phyloP scores from a whole-genome alignment of 2,329 filamentous ascomycete species.

The Lecanoromycetidae sp. region DNA sequence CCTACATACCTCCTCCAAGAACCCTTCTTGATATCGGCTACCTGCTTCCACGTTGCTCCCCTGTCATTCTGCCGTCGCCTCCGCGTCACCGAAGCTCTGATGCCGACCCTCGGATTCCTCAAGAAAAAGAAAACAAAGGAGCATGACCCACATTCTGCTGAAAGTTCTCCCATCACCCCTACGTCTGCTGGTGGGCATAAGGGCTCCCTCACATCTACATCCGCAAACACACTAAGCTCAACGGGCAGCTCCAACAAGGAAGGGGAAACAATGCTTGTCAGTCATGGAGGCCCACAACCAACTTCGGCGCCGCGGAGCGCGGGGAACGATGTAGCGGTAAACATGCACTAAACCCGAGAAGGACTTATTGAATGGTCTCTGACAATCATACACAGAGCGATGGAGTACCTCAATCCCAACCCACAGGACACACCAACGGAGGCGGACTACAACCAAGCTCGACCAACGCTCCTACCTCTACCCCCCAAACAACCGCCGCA shows the following conservation, averaged over 20 bases:
- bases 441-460: slow-evolving; percentile 8
- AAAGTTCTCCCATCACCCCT: slow-evolving; percentile 53
- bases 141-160: slow-evolving; percentile 54
- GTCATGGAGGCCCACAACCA: slow-evolving; percentile 21
- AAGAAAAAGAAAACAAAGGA: slow-evolving; percentile 99
- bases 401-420: slow-evolving; percentile 31
- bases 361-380: no score
- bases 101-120: slow-evolving; percentile 92
- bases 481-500: slow-evolving; percentile 9
- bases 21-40: slow-evolving; percentile 4
- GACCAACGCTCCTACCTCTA: background rate
- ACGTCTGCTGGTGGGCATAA: slow-evolving; percentile 44
- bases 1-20: slow-evolving; percentile 2
- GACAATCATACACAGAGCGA: slow-evolving; percentile 46
- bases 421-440: slow-evolving; percentile 11
- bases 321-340: slow-evolving; percentile 29
- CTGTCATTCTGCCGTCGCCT: slow-evolving; percentile 13
- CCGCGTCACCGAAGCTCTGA: slow-evolving; percentile 32
- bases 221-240: slow-evolving; percentile 21
- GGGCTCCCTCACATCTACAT: slow-evolving; percentile 26
- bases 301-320: slow-evolving; percentile 27
- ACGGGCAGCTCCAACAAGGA: slow-evolving; percentile 18
- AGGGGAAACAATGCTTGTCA: slow-evolving; percentile 20
- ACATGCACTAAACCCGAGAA: slow-evolving; percentile 11
- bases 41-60: background rate